A percentile compares a stretch with the other conserved stretches of the same genome.
Conservation (phyloP, 345 rosid species). For the Eucalyptus grandis region DNA sequence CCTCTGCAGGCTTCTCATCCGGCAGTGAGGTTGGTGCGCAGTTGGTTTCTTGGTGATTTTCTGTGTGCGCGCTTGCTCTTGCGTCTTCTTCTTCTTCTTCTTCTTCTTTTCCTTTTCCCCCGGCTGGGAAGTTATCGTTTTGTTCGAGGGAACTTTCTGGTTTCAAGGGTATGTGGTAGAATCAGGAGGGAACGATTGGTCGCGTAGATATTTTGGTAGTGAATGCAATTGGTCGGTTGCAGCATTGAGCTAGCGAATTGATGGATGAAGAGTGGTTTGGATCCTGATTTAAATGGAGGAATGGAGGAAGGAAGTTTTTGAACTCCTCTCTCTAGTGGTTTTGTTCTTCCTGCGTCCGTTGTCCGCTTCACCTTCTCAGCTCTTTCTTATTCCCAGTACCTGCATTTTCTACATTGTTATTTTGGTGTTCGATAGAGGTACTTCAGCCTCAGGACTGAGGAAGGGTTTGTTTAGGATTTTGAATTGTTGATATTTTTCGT, state of each 20-base stretch:
- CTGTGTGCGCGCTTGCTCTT: background rate
- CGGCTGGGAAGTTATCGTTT: background rate
- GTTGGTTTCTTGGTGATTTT: background rate
- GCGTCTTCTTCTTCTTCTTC: background rate
- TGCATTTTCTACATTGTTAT: background rate
- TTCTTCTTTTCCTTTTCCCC: too few relatives aligned
- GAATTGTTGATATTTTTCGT: background rate
- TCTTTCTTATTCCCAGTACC: background rate
- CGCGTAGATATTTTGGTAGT: background rate
- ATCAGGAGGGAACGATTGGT: background rate
- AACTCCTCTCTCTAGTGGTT: background rate
- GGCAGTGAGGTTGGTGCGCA: conserved; percentile 24
- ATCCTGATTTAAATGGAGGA: background rate
- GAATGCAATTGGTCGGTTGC: background rate
- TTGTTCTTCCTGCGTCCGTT: background rate
- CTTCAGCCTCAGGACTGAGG: background rate
- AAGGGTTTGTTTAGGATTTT: background rate
- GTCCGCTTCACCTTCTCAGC: background rate
- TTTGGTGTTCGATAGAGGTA: background rate
- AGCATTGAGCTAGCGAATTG: background rate
- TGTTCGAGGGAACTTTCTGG: background rate
- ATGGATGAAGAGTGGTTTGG: background rate
- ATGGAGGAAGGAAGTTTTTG: background rate
- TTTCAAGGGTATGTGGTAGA: background rate
- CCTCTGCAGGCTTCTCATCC: conserved; percentile 22